A percentile compares a stretch with the other conserved stretches of the same genome.
Conservation (phyloP, 805 yeast species). For the Yamadazyma akitaensis region DNA sequence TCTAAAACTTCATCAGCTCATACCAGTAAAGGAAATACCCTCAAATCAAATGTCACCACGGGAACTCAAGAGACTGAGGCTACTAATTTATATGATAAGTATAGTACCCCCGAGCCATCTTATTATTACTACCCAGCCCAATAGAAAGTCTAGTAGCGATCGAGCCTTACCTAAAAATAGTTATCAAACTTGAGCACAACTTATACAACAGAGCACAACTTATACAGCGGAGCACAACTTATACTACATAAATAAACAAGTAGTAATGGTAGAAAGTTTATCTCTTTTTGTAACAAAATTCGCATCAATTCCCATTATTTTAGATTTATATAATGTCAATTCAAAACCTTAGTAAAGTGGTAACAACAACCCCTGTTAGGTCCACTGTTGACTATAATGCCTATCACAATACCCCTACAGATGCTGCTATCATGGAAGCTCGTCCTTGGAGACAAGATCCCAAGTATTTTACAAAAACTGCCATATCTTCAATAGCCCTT, state of each 20-base stretch:
- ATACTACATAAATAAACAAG: neutral
- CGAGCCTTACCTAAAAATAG: neutral
- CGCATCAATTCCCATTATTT: neutral
- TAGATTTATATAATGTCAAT: neutral
- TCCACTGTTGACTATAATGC: constrained; percentile 8
- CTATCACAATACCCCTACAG: constrained; percentile 3
- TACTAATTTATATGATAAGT: neutral
- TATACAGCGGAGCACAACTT: neutral
- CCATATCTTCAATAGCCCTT: constrained; percentile 68
- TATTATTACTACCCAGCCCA: neutral
- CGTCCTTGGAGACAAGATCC: constrained; percentile 59
- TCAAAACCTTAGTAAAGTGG: constrained; percentile 7
- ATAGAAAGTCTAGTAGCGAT: neutral
- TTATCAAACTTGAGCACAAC: neutral
- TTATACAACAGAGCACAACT: neutral
- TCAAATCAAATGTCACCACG: constrained; percentile 1
- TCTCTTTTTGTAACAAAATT: neutral
- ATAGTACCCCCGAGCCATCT: neutral
- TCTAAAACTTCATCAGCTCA: constrained; percentile 1
- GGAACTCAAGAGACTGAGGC: neutral
- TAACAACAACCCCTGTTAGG: constrained; percentile 1
- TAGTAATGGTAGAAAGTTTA: neutral
- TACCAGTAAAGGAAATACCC: constrained; percentile 2
- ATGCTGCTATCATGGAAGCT: constrained; percentile 8
- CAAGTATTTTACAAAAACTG: constrained; percentile 57